phyloP scores from a whole-genome alignment of 2,329 filamentous ascomycete genomes.

The Boeremia exigua region DNA sequence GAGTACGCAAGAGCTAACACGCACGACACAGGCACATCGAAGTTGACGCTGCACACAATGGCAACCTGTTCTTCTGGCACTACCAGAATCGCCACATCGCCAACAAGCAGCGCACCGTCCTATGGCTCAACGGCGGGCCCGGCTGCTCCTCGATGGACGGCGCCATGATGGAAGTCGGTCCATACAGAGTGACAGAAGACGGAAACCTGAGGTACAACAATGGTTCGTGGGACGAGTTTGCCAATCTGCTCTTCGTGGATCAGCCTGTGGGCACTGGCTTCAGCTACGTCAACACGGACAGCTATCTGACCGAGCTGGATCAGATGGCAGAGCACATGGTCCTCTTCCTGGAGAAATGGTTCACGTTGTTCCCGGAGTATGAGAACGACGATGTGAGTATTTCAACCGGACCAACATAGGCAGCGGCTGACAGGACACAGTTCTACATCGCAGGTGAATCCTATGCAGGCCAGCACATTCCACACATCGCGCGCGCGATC shows the following conservation, averaged over 20 bases:
- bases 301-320: slow-evolving; percentile 81
- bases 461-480: slow-evolving; percentile 95
- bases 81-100: slow-evolving; percentile 96
- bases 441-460: slow-evolving; percentile 95
- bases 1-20: neutral
- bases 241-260: slow-evolving; percentile 95
- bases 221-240: slow-evolving; percentile 98
- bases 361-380: slow-evolving; percentile 87
- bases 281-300: slow-evolving; percentile 92
- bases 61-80: slow-evolving; percentile 98
- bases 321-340: slow-evolving; percentile 92
- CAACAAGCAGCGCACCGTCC: slow-evolving; percentile 84
- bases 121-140: slow-evolving; percentile 97
- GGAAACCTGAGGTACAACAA: slow-evolving; percentile 78
- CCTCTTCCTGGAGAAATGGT: slow-evolving; percentile 89
- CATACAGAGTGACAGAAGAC: slow-evolving; percentile 82
- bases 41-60: slow-evolving; percentile 81
- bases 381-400: slow-evolving; percentile 83
- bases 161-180: slow-evolving; percentile 93
- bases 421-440: slow-evolving; percentile 55
- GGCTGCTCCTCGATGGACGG: slow-evolving; percentile 98
- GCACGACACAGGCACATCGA: slow-evolving; percentile 78
- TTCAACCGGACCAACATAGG: neutral
- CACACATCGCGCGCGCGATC: slow-evolving; percentile 92
- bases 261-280: slow-evolving; percentile 96